Conservation (phyloP, 768 basidiomycete species). For the Russula emetica region DNA sequence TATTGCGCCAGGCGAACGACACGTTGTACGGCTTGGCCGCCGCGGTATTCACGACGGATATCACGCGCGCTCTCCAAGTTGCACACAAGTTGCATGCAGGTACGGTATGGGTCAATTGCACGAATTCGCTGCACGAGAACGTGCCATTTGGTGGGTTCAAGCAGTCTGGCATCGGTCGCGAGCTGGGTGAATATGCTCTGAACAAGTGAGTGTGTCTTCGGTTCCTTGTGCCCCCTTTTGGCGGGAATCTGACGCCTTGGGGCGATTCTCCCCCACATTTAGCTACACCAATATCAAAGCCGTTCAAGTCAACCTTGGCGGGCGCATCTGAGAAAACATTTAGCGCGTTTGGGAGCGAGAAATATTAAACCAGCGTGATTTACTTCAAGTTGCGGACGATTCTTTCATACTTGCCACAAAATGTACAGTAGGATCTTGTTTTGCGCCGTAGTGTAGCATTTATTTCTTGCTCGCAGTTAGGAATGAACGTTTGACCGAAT, state of each 20-base stretch:
- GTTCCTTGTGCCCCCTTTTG: not conserved
- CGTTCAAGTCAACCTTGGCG: constrained; percentile 26
- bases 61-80: constrained; percentile 67
- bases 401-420: no score
- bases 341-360: not conserved
- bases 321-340: not conserved
- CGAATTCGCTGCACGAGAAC: no score
- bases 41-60: constrained; percentile 77
- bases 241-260: not conserved
- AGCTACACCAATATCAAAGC: constrained; percentile 27
- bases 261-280: not conserved
- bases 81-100: constrained; percentile 78
- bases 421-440: no score
- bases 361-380: not conserved
- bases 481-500: no score
- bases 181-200: constrained; percentile 51
- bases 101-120: constrained; percentile 63
- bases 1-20: constrained; percentile 75
- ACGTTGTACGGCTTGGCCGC: constrained; percentile 83
- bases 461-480: no score
- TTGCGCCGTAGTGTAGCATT: no score
- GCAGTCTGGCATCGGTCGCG: constrained; percentile 65
- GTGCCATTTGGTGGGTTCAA: constrained; percentile 68
- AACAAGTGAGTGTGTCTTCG: constrained; percentile 30
- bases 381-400: no score